phyloP scores from a whole-genome alignment of 2,329 filamentous ascomycete species.

The Dactylellina haptotyla region DNA sequence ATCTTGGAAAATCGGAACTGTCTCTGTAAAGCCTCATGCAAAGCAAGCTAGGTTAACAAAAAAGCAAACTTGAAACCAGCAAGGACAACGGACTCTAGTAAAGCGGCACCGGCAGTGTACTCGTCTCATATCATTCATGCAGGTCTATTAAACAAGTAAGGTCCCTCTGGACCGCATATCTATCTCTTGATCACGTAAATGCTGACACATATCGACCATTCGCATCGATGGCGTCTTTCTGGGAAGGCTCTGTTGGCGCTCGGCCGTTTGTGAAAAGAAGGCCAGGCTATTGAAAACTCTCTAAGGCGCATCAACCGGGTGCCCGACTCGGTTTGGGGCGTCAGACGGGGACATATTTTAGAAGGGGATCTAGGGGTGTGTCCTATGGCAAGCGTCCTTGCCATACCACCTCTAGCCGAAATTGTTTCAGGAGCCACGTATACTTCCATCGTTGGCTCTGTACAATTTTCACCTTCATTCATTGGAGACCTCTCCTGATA shows the following conservation, averaged over 20 bases:
- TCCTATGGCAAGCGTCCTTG: slow-evolving; percentile 1
- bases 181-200: slow-evolving; percentile 1
- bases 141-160: background rate
- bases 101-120: too few relatives aligned
- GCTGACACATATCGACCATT: background rate
- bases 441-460: slow-evolving; percentile 1
- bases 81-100: too few relatives aligned
- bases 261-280: background rate
- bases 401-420: slow-evolving; percentile 9
- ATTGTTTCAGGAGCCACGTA: slow-evolving; percentile 33
- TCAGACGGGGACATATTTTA: background rate
- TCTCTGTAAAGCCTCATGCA: too few relatives aligned
- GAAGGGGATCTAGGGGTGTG: background rate
- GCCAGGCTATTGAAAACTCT: background rate
- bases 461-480: too few relatives aligned
- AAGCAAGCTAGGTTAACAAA: too few relatives aligned
- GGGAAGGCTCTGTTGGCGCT: background rate
- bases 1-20: too few relatives aligned
- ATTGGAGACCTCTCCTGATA: too few relatives aligned
- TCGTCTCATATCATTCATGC: background rate
- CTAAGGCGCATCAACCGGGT: background rate
- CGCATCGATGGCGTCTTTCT: background rate
- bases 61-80: too few relatives aligned
- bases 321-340: background rate
- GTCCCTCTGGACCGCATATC: background rate